Evolutionary conservation across 1,284 basidiomycete genomes (phyloP).

Genomic region (Marasmius sp.): DNA sequence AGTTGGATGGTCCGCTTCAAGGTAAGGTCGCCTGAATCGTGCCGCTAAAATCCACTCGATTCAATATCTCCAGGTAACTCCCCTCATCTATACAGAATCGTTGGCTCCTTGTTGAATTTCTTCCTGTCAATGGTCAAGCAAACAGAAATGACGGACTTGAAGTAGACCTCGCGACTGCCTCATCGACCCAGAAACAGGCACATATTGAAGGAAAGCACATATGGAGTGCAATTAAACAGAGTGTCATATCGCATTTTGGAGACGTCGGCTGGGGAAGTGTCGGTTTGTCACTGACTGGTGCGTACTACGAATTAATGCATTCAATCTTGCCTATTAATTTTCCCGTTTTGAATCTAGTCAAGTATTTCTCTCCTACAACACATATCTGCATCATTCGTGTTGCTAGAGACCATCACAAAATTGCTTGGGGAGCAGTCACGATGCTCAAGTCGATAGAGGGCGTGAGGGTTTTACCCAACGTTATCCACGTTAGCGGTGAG

Average conservation of each 20-base stretch:
- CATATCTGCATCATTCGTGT: slow-evolving; percentile 79
- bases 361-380: slow-evolving; percentile 79
- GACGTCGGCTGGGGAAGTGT: slow-evolving; percentile 81
- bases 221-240: slow-evolving; percentile 66
- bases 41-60: too few species aligned
- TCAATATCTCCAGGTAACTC: background rate
- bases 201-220: slow-evolving; percentile 34
- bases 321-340: background rate
- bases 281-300: slow-evolving; percentile 64
- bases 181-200: background rate
- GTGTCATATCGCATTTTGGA: slow-evolving; percentile 72
- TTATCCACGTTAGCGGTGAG: slow-evolving; percentile 75
- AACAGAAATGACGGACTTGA: background rate
- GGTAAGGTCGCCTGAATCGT: background rate
- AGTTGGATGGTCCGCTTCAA: slow-evolving; percentile 14
- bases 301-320: slow-evolving; percentile 14
- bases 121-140: slow-evolving; percentile 5
- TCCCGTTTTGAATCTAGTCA: slow-evolving; percentile 46
- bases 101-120: slow-evolving; percentile 14
- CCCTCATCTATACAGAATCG: slow-evolving; percentile 7
- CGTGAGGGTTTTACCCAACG: slow-evolving; percentile 58
- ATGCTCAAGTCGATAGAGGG: slow-evolving; percentile 62
- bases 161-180: background rate
- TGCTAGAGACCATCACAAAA: slow-evolving; percentile 69
- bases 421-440: slow-evolving; percentile 74